Evolutionary conservation across 2,329 filamentous ascomycete genomes (phyloP).

Genomic region (Leptographium wingfieldii): DNA sequence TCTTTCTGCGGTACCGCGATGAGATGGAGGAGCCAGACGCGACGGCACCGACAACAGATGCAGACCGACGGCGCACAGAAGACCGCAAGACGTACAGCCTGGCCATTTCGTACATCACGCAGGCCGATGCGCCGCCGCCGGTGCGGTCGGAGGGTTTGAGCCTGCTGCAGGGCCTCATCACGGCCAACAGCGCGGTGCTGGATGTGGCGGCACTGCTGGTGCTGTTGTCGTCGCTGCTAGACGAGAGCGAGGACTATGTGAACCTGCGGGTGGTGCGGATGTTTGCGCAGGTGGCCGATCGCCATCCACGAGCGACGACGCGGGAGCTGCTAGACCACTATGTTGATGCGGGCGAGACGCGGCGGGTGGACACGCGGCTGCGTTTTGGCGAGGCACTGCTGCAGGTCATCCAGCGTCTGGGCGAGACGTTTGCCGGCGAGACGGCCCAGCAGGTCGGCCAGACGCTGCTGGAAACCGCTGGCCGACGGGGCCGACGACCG

Average conservation of each 20-base stretch:
- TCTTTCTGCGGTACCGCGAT: slow-evolving; percentile 44
- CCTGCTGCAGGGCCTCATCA: slow-evolving; percentile 45
- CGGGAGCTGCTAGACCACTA: slow-evolving; percentile 56
- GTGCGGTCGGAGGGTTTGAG: slow-evolving; percentile 55
- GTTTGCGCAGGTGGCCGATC: slow-evolving; percentile 47
- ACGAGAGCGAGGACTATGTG: slow-evolving; percentile 58
- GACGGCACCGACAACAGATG: slow-evolving; percentile 15
- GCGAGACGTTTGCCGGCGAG: slow-evolving; percentile 41
- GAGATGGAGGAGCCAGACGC: slow-evolving; percentile 32
- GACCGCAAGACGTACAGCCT: slow-evolving; percentile 50
- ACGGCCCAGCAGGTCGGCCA: slow-evolving; percentile 39
- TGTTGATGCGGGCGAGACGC: slow-evolving; percentile 47
- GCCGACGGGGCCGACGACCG: slow-evolving; percentile 47
- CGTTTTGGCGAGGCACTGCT: slow-evolving; percentile 56
- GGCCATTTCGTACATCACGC: slow-evolving; percentile 51
- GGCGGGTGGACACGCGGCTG: slow-evolving; percentile 48
- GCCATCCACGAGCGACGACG: slow-evolving; percentile 49
- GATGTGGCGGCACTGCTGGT: slow-evolving; percentile 55
- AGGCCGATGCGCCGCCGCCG: slow-evolving; percentile 48
- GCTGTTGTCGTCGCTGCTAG: slow-evolving; percentile 50
- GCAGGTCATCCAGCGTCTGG: slow-evolving; percentile 49
- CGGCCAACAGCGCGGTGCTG: slow-evolving; percentile 40
- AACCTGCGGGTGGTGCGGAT: slow-evolving; percentile 55
- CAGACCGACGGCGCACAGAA: slow-evolving; percentile 38
- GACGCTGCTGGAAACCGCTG: slow-evolving; percentile 49